These are phyloP conservation scores for Cercospora brassicicola DNA, from an alignment of 2,329 filamentous ascomycete genomes.

Conservation along the genomic window DNA sequence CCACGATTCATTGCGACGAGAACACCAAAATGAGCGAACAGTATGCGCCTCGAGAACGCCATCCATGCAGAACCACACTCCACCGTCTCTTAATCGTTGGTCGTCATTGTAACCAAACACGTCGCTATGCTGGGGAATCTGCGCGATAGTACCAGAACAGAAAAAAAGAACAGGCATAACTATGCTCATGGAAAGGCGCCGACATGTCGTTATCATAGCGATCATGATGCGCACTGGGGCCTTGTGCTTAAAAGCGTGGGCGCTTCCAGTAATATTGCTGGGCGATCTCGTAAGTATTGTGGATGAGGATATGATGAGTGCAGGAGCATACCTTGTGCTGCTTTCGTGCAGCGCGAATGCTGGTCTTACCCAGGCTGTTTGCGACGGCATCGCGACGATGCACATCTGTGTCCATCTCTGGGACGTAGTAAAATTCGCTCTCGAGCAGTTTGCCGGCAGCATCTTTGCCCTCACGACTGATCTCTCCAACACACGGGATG, in stretches of 20 bases:
- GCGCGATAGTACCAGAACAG: conserved; percentile 24
- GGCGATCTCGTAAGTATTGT: conserved; percentile 13
- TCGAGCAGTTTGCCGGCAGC: conserved; percentile 90
- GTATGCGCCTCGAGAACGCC: conserved; percentile 6
- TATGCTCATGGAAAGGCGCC: conserved; percentile 7
- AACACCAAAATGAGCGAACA: conserved; percentile 4
- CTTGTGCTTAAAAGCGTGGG: conserved; percentile 45
- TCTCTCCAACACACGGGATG: conserved; percentile 80
- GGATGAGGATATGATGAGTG: not conserved
- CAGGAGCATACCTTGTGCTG: conserved; percentile 80
- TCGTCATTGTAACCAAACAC: conserved; percentile 22
- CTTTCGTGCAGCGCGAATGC: conserved; percentile 84
- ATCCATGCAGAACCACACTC: conserved; percentile 13
- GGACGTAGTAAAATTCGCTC: conserved; percentile 95
- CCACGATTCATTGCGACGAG: not conserved
- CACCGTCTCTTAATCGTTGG: conserved; percentile 13
- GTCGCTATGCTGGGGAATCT: conserved; percentile 31
- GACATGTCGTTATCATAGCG: conserved; percentile 12
- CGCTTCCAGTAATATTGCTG: conserved; percentile 74
- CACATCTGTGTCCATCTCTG: conserved; percentile 79
- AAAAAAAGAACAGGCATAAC: conserved; percentile 15
- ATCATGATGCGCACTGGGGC: conserved; percentile 10
- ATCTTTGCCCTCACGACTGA: conserved; percentile 88
- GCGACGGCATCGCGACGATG: conserved; percentile 79
- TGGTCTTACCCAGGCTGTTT: conserved; percentile 82